Base-by-base conservation (phyloP, 192 early-diverging fungal genomes). In the Coemansia sp. region DNA sequence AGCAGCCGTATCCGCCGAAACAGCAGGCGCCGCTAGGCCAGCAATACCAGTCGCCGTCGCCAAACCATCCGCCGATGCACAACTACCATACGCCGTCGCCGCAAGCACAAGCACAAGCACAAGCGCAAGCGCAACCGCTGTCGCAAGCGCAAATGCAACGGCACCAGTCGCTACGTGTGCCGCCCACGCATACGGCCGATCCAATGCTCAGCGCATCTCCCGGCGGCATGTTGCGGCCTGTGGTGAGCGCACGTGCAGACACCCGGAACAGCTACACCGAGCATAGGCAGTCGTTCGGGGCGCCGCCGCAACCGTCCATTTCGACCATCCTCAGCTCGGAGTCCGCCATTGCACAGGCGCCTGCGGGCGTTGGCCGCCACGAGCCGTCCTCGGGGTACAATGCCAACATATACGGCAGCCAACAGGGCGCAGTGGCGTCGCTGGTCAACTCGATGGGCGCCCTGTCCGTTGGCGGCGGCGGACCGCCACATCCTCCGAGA, bases 391-490 rank as follows among this genome's bases (percentile, higher is more conserved):
- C 18, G 34, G 18, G 35, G 5, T 59, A 59, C 24, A 23, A 15
- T 26, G 4, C 51, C 24, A 23, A 23, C 16, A 15, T 21, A 7
- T 53, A 53, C 16, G 38, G 35, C 41, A 14, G n/a, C 30, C 52
- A 12, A 8, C 33, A 34, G 30, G 12, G 46, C 12, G 60, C 64
- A 56, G 65, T 78, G 20, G 64, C 71, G 39, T 55, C 71, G 26
- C 71, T 78, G 52, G 76, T 62, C 14, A 58, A 45, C 30, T 78
- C 76, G 33, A 73, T 78, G 76, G 75, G 75, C 35, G 66, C 62
- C n/a, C 38, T 77, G 62, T 72, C 75, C 16, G 26, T 33, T 68
- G 60, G 51, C 35, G 1, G 64, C 56, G 51, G 21, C 18, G 46
- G 18, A 8, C n/a, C 46, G n/a, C 46, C 46, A 18, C 18, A 30